Evolutionary conservation across 306 rosid genomes (phyloP).

Genomic region (Vachellia pachyceras): DNA sequence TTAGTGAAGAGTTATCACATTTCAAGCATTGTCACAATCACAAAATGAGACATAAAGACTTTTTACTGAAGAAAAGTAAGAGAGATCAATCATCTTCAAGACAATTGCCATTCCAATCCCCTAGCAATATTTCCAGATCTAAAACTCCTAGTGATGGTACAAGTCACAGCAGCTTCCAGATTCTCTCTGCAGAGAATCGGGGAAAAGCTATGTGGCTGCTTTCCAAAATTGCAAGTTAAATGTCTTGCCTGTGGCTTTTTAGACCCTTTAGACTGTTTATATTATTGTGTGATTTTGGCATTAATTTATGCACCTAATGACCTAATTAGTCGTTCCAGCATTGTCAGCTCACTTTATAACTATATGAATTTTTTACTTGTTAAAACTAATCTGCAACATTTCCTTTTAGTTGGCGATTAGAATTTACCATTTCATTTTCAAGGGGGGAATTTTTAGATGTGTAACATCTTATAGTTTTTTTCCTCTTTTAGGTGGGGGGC

Average conservation of each 20-base stretch:
- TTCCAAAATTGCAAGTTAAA: conserved; percentile 46
- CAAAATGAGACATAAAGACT: conserved; percentile 41
- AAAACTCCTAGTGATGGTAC: conserved; percentile 42
- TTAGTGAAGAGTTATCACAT: conserved; percentile 53
- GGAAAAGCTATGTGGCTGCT: conserved; percentile 42
- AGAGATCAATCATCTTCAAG: conserved; percentile 55
- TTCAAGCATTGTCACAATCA: conserved; percentile 49
- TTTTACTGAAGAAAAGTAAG: conserved; percentile 40
- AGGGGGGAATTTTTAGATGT: conserved; percentile 10
- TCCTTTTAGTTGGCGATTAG: background rate
- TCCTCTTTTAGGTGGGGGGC: too few species aligned
- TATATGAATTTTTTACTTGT: conserved; percentile 14
- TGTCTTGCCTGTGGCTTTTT: conserved; percentile 32
- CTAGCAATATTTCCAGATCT: conserved; percentile 41
- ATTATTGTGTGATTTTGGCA: conserved; percentile 28
- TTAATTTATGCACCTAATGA: background rate
- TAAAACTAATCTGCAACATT: background rate
- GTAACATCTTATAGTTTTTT: background rate
- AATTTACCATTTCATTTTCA: conserved; percentile 3
- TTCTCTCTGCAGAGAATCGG: conserved; percentile 24
- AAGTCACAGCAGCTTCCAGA: conserved; percentile 44
- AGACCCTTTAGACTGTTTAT: conserved; percentile 3
- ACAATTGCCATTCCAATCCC: conserved; percentile 35
- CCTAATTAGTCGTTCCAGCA: conserved; percentile 12
- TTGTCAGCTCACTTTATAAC: conserved; percentile 13